A percentile compares a stretch with the other conserved stretches of the same genome.
phyloP scores from a whole-genome alignment of 768 basidiomycete genomes.

The Leccinellum rugosiceps region DNA sequence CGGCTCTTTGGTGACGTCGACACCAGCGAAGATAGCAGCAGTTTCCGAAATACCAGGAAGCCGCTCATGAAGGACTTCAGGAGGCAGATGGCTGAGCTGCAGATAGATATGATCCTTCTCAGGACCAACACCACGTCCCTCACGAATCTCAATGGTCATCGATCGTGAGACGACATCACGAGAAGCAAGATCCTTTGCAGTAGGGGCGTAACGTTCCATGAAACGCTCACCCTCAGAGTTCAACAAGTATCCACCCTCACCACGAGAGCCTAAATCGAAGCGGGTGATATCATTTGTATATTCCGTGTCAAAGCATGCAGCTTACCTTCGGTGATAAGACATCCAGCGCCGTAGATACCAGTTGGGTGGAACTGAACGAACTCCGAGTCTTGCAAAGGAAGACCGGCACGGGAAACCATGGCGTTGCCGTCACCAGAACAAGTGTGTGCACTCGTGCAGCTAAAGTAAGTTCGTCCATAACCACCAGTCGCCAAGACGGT shows the following conservation, averaged over 20 bases:
- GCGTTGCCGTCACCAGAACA: constrained; percentile 99
- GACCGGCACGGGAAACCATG: constrained; percentile 95
- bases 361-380: constrained; percentile 99
- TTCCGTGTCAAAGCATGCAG: constrained; percentile 1
- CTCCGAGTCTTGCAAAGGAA: constrained; percentile 95
- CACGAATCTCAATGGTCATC: constrained; percentile 98
- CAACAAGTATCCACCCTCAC: constrained; percentile 97
- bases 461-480: constrained; percentile 97
- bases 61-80: constrained; percentile 93
- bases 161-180: constrained; percentile 99
- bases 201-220: constrained; percentile 99
- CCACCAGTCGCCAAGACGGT: constrained; percentile 98
- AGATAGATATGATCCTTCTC: constrained; percentile 97
- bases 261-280: constrained; percentile 75
- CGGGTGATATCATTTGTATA: not conserved
- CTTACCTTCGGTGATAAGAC: constrained; percentile 95
- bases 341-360: constrained; percentile 98
- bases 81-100: constrained; percentile 94
- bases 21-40: constrained; percentile 97
- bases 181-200: constrained; percentile 98
- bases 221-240: constrained; percentile 99
- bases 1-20: constrained; percentile 99
- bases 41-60: constrained; percentile 99
- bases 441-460: constrained; percentile 97
- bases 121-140: constrained; percentile 97